Evolutionary conservation across 2,329 filamentous ascomycete species (phyloP), one percentile per base, ranked within the genome.

Genomic region (Pestalotiopsis sp.): DNA sequence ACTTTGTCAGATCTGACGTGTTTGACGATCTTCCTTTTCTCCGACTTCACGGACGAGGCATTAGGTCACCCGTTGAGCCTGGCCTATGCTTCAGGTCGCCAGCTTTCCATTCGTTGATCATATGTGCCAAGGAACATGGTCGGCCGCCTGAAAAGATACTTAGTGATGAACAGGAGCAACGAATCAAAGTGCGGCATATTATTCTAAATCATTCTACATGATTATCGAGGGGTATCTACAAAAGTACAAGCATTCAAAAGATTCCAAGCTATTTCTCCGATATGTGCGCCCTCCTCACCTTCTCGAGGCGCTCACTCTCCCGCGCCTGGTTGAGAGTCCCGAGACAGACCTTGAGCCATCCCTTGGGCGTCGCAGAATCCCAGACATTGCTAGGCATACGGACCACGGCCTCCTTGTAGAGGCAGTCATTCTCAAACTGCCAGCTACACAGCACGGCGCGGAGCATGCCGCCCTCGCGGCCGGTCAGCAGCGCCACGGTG

Each of bases 381-480:
- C 69, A 71, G 3, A 72, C 69, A n/a, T 56, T 69, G 5, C 63
- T 68, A 4, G 71, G 69, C 70, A 74, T 73, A 23, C 71, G 69
- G 17, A 74, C 65, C 4, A 74, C 73, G 2, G 73, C 68, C 65
- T 74, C 72, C 63, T 72, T 74, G 59, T 70, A 73, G 20, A 74
- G 69, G 25, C 70, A 73, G 58, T 74, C 71, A 23, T 71, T 73
- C 49, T 72, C 71, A 20, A 73, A 74, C 39, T 68, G 68, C 72
- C 71, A 74, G 52, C 71, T 72, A 59, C 76, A 79, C 13, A 76
- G 57, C 13, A 79, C 68, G 2, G 75, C 75, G 7, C 76, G 69
- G 49, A 76, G 63, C 76, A 79, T 78, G 1, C 78, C 78, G 4
- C 77, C 75, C 66, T 79, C 76, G 2, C 71, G 69, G 12, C 76